These are phyloP conservation scores for Boletus subcaerulescens DNA, from an alignment of 768 basidiomycete species.

Conservation along the genomic window DNA sequence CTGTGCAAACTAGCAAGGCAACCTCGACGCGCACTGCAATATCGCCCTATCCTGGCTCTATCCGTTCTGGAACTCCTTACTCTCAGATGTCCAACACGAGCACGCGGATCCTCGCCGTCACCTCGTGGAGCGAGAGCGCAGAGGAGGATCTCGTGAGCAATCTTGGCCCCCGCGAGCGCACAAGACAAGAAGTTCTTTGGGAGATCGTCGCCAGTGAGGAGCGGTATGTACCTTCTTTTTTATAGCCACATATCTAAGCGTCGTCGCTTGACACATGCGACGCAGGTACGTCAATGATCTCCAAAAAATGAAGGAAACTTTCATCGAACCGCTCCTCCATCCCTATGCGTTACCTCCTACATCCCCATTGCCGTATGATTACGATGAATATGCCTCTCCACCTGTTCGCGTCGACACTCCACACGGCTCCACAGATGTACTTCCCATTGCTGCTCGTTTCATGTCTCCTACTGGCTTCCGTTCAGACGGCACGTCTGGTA, in stretches of 20 bases:
- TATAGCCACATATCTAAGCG: conserved; percentile 8
- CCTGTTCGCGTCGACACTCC: conserved; percentile 56
- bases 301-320: conserved; percentile 88
- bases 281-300: conserved; percentile 89
- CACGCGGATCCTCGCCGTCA: conserved; percentile 70
- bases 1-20: conserved; percentile 49
- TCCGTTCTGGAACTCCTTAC: conserved; percentile 80
- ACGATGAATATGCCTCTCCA: conserved; percentile 53
- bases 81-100: conserved; percentile 72
- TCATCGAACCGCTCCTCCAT: conserved; percentile 86
- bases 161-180: conserved; percentile 89
- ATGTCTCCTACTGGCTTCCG: conserved; percentile 62
- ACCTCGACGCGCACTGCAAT: conserved; percentile 63
- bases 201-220: conserved; percentile 97
- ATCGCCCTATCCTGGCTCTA: conserved; percentile 64
- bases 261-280: conserved; percentile 11
- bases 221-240: conserved; percentile 48
- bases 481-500: conserved; percentile 42
- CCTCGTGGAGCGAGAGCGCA: conserved; percentile 92
- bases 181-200: conserved; percentile 93
- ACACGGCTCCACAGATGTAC: conserved; percentile 68
- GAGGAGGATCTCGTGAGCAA: conserved; percentile 93
- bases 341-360: conserved; percentile 52
- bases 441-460: conserved; percentile 87
- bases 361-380: conserved; percentile 59